Base-by-base conservation (phyloP, 73 alveolate genomes). In the Tetrahymena borealis region DNA sequence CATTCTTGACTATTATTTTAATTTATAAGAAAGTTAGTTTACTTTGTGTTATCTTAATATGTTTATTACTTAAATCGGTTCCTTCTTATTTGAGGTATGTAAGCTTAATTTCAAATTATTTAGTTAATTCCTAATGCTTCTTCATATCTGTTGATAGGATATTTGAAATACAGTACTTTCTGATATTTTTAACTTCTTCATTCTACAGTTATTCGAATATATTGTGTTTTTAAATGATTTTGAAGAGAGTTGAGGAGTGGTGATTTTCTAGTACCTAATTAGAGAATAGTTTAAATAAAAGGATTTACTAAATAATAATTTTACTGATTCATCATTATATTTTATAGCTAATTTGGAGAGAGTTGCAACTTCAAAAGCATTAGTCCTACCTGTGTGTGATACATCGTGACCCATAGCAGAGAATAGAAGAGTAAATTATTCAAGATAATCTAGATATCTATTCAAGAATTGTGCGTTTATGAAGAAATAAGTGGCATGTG, bases 371-470 rank as follows among this genome's bases (percentile, higher is more conserved):
- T 94, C 96, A 78, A 94, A 94, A 24, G 93, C 95, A 78, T 94
- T 94, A 13, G 96, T 94, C 15, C 94, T 20, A 13, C 96, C 96
- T 8, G 96, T 91, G 90, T 94, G 96, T n/a, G 91, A 94, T 12
- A 91, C 91, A 78, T 94, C 96, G 39, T 94, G 96, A 91, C 94
- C 90, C 15, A 94, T 11, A 3, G 97, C 15, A 3, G 97, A 40
- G 13, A 94, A 85, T 24, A 94, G 41, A 60, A 90, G 91, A 35
- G 95, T 79, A 85, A 93, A 93, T 33, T 93, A 93, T 36, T 93
- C 95, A 15, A 90, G 40, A 79, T 38, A 32, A 77, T 93, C 95
- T 41, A 93, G 79, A 36, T 85, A 93, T 39, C 39, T 39, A 79
- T 79, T 91, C 11, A 93, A 35, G 16, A 93, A 38, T 33, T 93